These are phyloP conservation scores for Neospora caninum DNA, from an alignment of 169 alveolate genomes.

Conservation along the genomic window DNA sequence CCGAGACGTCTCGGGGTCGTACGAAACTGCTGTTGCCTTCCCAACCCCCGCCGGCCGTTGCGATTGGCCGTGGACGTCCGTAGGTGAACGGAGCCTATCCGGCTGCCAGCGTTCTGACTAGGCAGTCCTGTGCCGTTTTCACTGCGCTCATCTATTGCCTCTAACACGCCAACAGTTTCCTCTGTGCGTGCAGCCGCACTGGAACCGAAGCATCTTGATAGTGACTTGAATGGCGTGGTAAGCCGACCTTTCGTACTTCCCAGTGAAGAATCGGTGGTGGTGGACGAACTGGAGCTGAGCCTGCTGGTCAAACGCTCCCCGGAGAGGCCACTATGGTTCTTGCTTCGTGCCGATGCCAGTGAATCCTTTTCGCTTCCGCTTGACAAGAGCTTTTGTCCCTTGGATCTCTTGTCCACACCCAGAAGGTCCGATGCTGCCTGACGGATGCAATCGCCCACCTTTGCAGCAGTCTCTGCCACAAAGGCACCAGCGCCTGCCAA, in stretches of 20 bases:
- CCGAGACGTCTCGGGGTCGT: background rate
- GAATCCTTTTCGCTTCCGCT: background rate
- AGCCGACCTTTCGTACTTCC: background rate
- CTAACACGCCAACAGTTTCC: background rate
- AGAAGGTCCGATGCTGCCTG: background rate
- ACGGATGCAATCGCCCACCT: background rate
- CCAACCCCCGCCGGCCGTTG: background rate
- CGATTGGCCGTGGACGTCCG: background rate
- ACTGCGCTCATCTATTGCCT: background rate
- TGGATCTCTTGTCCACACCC: background rate
- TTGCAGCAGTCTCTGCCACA: constrained; percentile 6
- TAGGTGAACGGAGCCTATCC: background rate
- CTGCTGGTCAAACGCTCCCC: background rate
- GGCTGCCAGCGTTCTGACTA: background rate
- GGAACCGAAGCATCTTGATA: background rate
- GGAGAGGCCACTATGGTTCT: background rate
- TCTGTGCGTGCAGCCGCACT: background rate
- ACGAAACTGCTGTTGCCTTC: background rate
- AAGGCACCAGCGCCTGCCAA: constrained; percentile 21
- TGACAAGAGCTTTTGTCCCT: background rate
- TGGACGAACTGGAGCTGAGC: background rate
- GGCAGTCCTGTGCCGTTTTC: background rate
- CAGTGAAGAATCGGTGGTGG: background rate
- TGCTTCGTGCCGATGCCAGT: background rate
- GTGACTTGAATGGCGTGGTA: background rate